Percentiles rank a stretch among this genome's conserved stretches.
These are phyloP conservation scores for Fragaria ananassa DNA, from an alignment of 306 rosid species.

Conservation along the genomic window DNA sequence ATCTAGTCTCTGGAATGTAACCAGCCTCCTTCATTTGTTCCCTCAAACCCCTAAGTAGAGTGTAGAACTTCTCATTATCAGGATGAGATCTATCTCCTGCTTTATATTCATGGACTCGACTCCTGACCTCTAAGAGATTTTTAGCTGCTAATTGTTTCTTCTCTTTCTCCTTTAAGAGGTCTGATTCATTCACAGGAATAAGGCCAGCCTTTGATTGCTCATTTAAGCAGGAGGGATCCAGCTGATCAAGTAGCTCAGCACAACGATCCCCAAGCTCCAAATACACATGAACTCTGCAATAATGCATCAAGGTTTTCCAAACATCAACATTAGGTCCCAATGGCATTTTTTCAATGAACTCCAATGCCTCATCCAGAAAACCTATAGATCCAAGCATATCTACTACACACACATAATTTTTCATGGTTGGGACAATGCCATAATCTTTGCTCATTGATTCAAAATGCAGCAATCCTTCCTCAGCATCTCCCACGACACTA, in stretches of 20 bases:
- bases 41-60: constrained; percentile 61
- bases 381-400: constrained; percentile 76
- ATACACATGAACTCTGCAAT: constrained; percentile 71
- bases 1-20: constrained; percentile 71
- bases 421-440: constrained; percentile 60
- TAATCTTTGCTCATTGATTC: constrained; percentile 61
- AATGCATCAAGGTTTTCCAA: constrained; percentile 79
- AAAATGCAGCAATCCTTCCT: constrained; percentile 68
- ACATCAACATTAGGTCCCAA: constrained; percentile 51
- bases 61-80: constrained; percentile 54
- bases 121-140: constrained; percentile 62
- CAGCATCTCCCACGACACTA: constrained; percentile 51
- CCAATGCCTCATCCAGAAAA: constrained; percentile 69
- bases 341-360: constrained; percentile 69
- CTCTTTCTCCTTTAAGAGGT: constrained; percentile 52
- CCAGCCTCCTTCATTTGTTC: constrained; percentile 84
- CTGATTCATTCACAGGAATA: constrained; percentile 53
- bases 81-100: constrained; percentile 88
- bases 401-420: constrained; percentile 57
- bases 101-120: constrained; percentile 77
- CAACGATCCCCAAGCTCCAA: constrained; percentile 66
- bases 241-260: constrained; percentile 63
- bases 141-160: constrained; percentile 51
- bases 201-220: constrained; percentile 73
- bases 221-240: constrained; percentile 51